Evolutionary conservation across 2,329 filamentous ascomycete genomes (phyloP).

Genomic region (Tolypocladium sp.): DNA sequence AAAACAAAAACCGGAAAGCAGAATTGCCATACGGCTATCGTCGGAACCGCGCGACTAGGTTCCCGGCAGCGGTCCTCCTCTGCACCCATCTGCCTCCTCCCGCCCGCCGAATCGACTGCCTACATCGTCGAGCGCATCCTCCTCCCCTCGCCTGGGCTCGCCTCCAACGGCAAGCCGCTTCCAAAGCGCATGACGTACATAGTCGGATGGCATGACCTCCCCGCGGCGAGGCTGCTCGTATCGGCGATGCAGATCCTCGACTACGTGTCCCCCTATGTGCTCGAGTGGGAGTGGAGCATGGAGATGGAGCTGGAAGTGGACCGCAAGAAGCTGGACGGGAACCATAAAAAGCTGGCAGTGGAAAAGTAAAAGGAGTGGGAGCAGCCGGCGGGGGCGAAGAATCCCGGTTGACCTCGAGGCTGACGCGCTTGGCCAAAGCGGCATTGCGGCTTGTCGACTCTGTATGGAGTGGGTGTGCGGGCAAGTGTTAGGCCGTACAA

Average conservation of each 20-base stretch:
- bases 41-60: slow-evolving; percentile 22
- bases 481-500: too few relatives aligned
- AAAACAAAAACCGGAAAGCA: background rate
- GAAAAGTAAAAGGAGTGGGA: slow-evolving; percentile 11
- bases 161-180: slow-evolving; percentile 21
- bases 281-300: slow-evolving; percentile 47
- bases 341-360: slow-evolving; percentile 10
- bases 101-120: slow-evolving; percentile 39
- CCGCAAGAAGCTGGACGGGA: slow-evolving; percentile 15
- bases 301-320: slow-evolving; percentile 33
- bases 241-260: slow-evolving; percentile 39
- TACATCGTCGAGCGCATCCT: slow-evolving; percentile 47
- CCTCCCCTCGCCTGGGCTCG: slow-evolving; percentile 25
- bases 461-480: too few relatives aligned
- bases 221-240: slow-evolving; percentile 37
- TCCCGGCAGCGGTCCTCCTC: slow-evolving; percentile 38
- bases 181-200: slow-evolving; percentile 42
- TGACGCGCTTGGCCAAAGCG: too few relatives aligned
- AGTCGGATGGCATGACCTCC: slow-evolving; percentile 44
- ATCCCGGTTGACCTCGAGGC: too few relatives aligned
- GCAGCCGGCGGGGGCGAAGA: slow-evolving; percentile 13
- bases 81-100: slow-evolving; percentile 31
- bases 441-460: too few relatives aligned
- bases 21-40: background rate
- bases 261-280: slow-evolving; percentile 45